Evolutionary conservation across 768 basidiomycete genomes (phyloP).

Genomic region (Pleurotus eryngii): DNA sequence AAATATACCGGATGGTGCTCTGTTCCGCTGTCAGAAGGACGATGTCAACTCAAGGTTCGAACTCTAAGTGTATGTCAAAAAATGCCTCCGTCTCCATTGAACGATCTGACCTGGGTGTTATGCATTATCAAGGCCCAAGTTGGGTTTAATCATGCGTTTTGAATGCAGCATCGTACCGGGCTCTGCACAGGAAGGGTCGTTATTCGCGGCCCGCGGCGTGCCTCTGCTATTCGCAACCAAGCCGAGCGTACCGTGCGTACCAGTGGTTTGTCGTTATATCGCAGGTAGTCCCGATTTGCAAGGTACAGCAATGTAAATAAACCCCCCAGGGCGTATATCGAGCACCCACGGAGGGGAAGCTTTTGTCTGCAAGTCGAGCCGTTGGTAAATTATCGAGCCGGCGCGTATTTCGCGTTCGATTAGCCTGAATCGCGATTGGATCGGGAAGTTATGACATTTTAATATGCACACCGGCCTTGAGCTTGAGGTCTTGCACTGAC

Average conservation of each 20-base stretch:
- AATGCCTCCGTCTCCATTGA: background rate
- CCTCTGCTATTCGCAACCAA: background rate
- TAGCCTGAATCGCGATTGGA: conserved; percentile 3
- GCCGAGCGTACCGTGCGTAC: background rate
- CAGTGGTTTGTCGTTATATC: background rate
- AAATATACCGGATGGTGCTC: no score
- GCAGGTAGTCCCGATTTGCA: background rate
- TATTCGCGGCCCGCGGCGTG: conserved; percentile 3
- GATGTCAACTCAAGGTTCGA: background rate
- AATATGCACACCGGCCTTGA: background rate
- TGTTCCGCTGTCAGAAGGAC: no score
- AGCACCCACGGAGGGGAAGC: no score
- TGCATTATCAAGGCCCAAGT: background rate
- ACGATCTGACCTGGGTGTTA: background rate
- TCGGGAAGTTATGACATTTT: conserved; percentile 4
- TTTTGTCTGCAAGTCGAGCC: no score
- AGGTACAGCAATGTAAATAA: background rate
- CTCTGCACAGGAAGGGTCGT: conserved; percentile 5
- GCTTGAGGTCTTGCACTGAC: conserved; percentile 3
- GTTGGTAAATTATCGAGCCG: no score
- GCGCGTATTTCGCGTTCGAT: no score
- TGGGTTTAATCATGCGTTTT: conserved; percentile 1
- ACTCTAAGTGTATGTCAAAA: background rate
- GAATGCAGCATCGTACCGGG: background rate
- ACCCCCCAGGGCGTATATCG: no score